These are phyloP conservation scores for Trichoderma harzianum DNA, from an alignment of 2,329 filamentous ascomycete genomes.

Conservation along the genomic window DNA sequence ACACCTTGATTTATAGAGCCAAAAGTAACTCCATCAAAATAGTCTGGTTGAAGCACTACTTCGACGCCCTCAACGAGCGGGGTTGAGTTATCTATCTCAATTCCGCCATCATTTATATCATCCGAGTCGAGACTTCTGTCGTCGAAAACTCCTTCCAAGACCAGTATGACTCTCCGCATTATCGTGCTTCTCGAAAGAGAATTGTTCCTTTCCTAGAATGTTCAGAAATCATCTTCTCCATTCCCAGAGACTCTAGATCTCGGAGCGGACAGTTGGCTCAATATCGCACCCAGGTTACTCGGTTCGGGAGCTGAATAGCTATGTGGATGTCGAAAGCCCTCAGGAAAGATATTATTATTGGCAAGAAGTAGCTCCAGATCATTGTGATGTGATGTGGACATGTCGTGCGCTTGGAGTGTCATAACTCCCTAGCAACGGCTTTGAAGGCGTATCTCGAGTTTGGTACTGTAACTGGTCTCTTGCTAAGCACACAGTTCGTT, in stretches of 20 bases:
- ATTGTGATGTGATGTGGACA: neutral
- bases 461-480: no score
- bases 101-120: neutral
- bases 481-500: no score
- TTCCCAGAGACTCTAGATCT: no score
- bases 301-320: neutral
- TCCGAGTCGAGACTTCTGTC: no score
- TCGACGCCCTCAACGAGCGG: neutral
- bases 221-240: no score
- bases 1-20: no score
- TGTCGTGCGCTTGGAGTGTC: no score
- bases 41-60: neutral
- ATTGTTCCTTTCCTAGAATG: neutral
- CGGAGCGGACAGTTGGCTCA: no score
- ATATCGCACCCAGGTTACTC: no score
- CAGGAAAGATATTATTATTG: neutral
- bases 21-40: neutral
- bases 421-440: no score
- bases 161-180: neutral
- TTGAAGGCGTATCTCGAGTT: no score
- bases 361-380: conserved; percentile 9
- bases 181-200: neutral
- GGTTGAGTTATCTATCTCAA: neutral
- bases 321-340: neutral
- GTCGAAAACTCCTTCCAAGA: neutral